A percentile compares a stretch with the other conserved stretches of the same genome.
Conservation (phyloP, 2,329 filamentous ascomycete species). For the Fusarium pseudonygamai region DNA sequence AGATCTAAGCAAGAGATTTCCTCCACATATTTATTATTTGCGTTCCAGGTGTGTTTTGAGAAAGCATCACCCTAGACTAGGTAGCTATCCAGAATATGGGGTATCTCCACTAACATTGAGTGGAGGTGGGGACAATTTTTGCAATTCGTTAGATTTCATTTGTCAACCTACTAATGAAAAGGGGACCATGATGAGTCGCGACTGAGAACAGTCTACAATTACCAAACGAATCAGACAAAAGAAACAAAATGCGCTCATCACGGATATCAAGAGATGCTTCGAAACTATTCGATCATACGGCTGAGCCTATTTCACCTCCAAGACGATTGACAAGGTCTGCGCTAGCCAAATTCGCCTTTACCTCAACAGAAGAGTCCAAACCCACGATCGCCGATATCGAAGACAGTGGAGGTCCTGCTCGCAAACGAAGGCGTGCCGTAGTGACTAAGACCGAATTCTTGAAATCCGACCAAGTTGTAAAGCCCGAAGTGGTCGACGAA, state of each 20-base stretch:
- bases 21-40: background rate
- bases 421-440: slow-evolving; percentile 45
- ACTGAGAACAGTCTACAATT: background rate
- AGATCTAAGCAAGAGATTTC: background rate
- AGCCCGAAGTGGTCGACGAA: slow-evolving; percentile 52
- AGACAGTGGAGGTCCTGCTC: slow-evolving; percentile 55
- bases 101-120: slow-evolving; percentile 4
- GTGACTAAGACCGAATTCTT: slow-evolving; percentile 17
- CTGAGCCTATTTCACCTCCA: slow-evolving; percentile 44
- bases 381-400: slow-evolving; percentile 61
- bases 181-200: slow-evolving; percentile 19
- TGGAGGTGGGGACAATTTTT: slow-evolving; percentile 14
- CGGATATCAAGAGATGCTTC: slow-evolving; percentile 67
- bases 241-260: slow-evolving; percentile 62
- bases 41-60: background rate
- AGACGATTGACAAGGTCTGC: slow-evolving; percentile 60
- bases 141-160: slow-evolving; percentile 11
- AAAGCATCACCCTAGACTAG: background rate
- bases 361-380: slow-evolving; percentile 39
- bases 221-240: background rate
- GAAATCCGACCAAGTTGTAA: slow-evolving; percentile 44
- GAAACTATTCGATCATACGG: slow-evolving; percentile 58
- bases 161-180: background rate
- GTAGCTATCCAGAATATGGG: background rate
- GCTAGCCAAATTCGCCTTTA: slow-evolving; percentile 58